phyloP scores from a whole-genome alignment of 192 early-diverging fungal genomes.

The Umbelopsis isabellina region DNA sequence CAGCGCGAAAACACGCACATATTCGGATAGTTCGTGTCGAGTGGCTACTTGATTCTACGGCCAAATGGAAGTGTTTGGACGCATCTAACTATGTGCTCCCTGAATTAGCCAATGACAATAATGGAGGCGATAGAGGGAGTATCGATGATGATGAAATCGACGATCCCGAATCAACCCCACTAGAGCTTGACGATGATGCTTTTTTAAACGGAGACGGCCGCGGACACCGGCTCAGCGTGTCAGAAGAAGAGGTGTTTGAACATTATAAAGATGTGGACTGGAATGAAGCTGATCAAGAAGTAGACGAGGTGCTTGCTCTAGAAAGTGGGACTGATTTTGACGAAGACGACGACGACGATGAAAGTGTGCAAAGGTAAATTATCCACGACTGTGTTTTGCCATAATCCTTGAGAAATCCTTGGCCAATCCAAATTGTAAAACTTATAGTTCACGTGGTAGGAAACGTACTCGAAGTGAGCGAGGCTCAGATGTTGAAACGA shows the following conservation, averaged over 20 bases:
- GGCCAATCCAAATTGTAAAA: conserved; percentile 14
- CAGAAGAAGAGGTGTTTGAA: conserved; percentile 35
- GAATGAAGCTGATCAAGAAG: conserved; percentile 44
- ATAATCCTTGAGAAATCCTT: background rate
- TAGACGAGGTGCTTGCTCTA: conserved; percentile 29
- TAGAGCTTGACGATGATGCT: conserved; percentile 32
- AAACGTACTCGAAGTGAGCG: conserved; percentile 25
- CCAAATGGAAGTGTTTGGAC: conserved; percentile 69
- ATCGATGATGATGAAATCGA: conserved; percentile 49
- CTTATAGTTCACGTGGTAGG: background rate
- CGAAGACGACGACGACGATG: conserved; percentile 37
- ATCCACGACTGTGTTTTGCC: conserved; percentile 34
- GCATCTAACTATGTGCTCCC: conserved; percentile 65
- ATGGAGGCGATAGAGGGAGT: conserved; percentile 24
- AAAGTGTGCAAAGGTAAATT: conserved; percentile 2
- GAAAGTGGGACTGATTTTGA: conserved; percentile 45
- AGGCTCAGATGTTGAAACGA: conserved; percentile 34
- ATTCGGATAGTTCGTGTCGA: conserved; percentile 60
- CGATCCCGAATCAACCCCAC: conserved; percentile 34
- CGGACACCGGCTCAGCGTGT: conserved; percentile 37
- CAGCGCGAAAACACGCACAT: conserved; percentile 51
- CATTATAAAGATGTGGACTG: conserved; percentile 49
- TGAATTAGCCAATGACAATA: conserved; percentile 22
- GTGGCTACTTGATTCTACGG: conserved; percentile 73
- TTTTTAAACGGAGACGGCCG: conserved; percentile 20